Evolutionary conservation across 2,329 filamentous ascomycete species (phyloP).

Genomic region (Aureobasidium zeae): DNA sequence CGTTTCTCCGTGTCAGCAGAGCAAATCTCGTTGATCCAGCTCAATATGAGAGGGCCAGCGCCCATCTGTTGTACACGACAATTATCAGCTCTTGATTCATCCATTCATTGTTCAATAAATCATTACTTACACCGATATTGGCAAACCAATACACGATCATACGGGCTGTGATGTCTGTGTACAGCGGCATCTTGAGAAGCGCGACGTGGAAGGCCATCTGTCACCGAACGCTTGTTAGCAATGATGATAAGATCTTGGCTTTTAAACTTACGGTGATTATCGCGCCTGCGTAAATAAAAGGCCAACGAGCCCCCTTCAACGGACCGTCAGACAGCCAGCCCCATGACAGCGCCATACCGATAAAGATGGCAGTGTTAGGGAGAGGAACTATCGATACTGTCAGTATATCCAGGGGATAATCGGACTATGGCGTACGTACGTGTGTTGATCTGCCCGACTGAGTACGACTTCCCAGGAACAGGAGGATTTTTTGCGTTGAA

Average conservation of each 20-base stretch:
- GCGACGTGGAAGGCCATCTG: constrained; percentile 8
- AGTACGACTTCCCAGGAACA: neutral
- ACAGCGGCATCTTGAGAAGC: constrained; percentile 10
- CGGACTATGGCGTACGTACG: neutral
- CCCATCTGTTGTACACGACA: neutral
- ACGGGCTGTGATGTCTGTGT: neutral
- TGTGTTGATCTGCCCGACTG: constrained; percentile 15
- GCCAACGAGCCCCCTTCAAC: constrained; percentile 12
- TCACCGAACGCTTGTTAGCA: neutral
- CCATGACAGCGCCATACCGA: constrained; percentile 10
- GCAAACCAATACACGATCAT: constrained; percentile 9
- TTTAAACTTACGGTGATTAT: neutral
- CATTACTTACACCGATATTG: neutral
- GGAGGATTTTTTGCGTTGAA: constrained; percentile 9
- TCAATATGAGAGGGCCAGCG: constrained; percentile 4
- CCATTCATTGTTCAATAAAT: neutral
- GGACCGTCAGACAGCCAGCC: constrained; percentile 7
- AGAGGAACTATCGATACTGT: neutral
- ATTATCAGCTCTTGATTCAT: neutral
- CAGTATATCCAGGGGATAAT: neutral
- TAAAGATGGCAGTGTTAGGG: constrained; percentile 2
- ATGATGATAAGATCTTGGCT: neutral
- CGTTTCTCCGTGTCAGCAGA: constrained; percentile 5
- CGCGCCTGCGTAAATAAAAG: constrained; percentile 7
- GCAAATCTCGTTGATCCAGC: constrained; percentile 11